Percentiles rank a stretch among this genome's conserved stretches.
Conservation (phyloP, 2,329 filamentous ascomycete species). For the Venturia aucupariae region DNA sequence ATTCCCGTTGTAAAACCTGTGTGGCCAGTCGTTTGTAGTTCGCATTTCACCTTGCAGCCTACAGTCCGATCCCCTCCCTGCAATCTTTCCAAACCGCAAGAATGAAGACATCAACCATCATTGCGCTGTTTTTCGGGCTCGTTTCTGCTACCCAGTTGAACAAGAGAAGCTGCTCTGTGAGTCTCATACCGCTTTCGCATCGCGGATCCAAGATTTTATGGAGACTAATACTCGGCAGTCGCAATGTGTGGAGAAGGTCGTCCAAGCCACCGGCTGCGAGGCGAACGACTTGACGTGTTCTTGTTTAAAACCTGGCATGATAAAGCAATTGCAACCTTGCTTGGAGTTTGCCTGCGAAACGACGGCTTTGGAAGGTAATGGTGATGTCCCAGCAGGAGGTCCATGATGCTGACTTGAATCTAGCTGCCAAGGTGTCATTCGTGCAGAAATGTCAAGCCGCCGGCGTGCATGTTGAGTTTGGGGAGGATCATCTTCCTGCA, state of each 20-base stretch:
- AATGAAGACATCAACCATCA: background rate
- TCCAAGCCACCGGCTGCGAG: background rate
- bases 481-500: background rate
- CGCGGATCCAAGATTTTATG: background rate
- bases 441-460: slow-evolving; percentile 6
- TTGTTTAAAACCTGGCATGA: background rate
- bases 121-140: background rate
- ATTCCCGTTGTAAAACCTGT: background rate
- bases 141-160: background rate
- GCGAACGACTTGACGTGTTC: background rate
- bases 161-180: slow-evolving; percentile 3
- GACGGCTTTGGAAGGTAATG: background rate
- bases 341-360: background rate
- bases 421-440: background rate
- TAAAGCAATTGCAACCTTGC: slow-evolving; percentile 2
- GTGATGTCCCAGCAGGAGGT: background rate
- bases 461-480: background rate
- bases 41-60: background rate
- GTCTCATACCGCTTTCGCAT: background rate
- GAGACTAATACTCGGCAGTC: background rate
- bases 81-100: background rate
- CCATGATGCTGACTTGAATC: background rate
- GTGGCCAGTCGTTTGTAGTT: slow-evolving; percentile 1
- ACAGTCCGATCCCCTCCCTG: background rate
- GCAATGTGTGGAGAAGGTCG: slow-evolving; percentile 2